These are phyloP conservation scores for Kwoniella botswanensis DNA, from an alignment of 768 basidiomycete genomes.

Conservation along the genomic window DNA sequence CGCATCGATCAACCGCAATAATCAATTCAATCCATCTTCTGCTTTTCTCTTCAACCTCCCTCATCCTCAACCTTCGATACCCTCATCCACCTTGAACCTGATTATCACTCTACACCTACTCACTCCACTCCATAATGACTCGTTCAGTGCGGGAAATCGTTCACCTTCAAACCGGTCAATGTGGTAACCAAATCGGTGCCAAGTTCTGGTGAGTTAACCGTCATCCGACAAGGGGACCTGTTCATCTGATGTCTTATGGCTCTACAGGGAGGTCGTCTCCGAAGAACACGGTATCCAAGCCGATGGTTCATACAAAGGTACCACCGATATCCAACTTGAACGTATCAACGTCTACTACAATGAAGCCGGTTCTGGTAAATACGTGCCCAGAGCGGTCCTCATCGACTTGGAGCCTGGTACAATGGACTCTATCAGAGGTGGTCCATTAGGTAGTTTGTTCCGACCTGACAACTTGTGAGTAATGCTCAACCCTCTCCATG, in stretches of 20 bases:
- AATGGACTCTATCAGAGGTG: conserved; percentile 61
- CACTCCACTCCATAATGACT: conserved; percentile 19
- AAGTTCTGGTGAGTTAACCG: conserved; percentile 59
- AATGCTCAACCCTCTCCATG: background rate
- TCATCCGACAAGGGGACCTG: background rate
- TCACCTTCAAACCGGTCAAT: conserved; percentile 99
- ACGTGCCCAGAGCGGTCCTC: conserved; percentile 96
- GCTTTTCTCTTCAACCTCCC: background rate
- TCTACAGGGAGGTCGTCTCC: conserved; percentile 97
- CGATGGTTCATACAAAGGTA: conserved; percentile 92
- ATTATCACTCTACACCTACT: background rate
- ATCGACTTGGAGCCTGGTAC: conserved; percentile 95
- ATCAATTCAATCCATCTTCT: background rate
- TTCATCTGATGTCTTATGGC: conserved; percentile 53
- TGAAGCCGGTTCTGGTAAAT: conserved; percentile 92
- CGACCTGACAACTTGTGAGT: conserved; percentile 87
- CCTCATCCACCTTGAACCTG: conserved; percentile 10
- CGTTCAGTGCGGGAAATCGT: conserved; percentile 81
- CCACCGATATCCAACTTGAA: conserved; percentile 92
- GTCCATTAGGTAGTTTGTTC: conserved; percentile 86
- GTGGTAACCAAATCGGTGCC: conserved; percentile 97
- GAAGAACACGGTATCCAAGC: conserved; percentile 96
- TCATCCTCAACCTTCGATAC: background rate
- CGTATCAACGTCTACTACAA: conserved; percentile 96
- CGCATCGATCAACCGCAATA: background rate